These are phyloP conservation scores for Dipodascus albidus DNA, from an alignment of 805 yeast species.

Conservation along the genomic window DNA sequence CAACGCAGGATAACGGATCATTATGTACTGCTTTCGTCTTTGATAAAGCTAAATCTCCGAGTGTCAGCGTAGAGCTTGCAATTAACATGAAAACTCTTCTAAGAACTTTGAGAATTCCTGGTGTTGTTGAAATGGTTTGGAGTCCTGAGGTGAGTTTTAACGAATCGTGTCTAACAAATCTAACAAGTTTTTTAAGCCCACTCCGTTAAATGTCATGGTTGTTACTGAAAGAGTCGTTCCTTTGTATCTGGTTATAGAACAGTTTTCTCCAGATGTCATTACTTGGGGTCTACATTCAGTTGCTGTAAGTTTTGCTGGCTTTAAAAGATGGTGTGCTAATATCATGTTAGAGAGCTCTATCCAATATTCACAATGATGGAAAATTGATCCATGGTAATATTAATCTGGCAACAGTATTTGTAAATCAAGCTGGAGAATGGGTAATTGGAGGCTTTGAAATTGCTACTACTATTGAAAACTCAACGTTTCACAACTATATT, in stretches of 20 bases:
- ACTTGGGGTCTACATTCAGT: conserved; percentile 43
- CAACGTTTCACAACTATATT: conserved; percentile 32
- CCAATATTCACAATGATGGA: conserved; percentile 44
- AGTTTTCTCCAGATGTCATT: conserved; percentile 25
- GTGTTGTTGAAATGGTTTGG: conserved; percentile 51
- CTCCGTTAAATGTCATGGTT: background rate
- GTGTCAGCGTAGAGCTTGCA: conserved; percentile 29
- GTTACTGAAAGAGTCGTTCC: conserved; percentile 55
- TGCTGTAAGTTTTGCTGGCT: background rate
- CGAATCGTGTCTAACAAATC: no score
- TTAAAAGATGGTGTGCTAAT: background rate
- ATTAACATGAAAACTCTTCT: conserved; percentile 35
- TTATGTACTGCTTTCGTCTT: conserved; percentile 58
- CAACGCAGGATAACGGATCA: conserved; percentile 37
- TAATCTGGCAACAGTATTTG: conserved; percentile 45
- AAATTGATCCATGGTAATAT: conserved; percentile 55
- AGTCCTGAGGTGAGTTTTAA: conserved; percentile 34
- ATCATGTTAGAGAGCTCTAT: conserved; percentile 41
- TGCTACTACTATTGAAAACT: conserved; percentile 34
- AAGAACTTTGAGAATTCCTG: conserved; percentile 57
- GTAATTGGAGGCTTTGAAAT: conserved; percentile 73
- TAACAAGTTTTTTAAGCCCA: no score
- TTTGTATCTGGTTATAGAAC: conserved; percentile 26
- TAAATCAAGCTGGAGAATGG: conserved; percentile 70
- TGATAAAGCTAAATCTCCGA: conserved; percentile 32